A percentile compares a stretch with the other conserved stretches of the same genome.
Evolutionary conservation across 2,329 filamentous ascomycete species (phyloP).

Genomic region (Fusarium citri): DNA sequence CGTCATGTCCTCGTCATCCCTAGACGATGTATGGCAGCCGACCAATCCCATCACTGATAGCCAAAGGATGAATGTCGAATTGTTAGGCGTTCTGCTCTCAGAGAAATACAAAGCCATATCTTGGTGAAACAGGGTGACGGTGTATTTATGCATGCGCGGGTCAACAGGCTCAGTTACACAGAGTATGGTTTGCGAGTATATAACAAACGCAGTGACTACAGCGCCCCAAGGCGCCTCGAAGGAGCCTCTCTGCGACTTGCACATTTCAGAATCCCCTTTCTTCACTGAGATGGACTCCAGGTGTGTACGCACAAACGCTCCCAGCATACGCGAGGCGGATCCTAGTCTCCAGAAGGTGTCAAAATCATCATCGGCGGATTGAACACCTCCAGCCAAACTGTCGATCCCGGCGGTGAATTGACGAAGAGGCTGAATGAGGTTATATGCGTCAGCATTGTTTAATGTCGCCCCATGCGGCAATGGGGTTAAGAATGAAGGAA

Average conservation of each 20-base stretch:
- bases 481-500: constrained; percentile 14
- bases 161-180: not conserved
- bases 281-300: not conserved
- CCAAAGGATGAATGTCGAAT: constrained; percentile 2
- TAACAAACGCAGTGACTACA: not conserved
- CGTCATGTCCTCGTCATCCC: not conserved
- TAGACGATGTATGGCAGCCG: not conserved
- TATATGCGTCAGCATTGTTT: not conserved
- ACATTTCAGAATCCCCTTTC: rapidly evolving
- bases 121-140: not conserved
- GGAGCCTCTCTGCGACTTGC: rapidly evolving
- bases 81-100: rapidly evolving
- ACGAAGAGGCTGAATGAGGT: not conserved
- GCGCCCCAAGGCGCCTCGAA: constrained; percentile 1
- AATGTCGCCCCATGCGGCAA: not conserved
- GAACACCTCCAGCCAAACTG: rapidly evolving
- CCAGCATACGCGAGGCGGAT: not conserved
- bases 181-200: constrained; percentile 3
- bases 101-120: not conserved
- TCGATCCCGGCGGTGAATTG: not conserved
- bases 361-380: not conserved
- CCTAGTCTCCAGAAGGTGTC: constrained; percentile 12
- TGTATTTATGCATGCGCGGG: not conserved
- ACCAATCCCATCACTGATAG: not conserved
- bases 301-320: constrained; percentile 7